A percentile compares a stretch with the other conserved stretches of the same genome.
phyloP scores from a whole-genome alignment of 129 eudicot species.

The Lactuca sativa region DNA sequence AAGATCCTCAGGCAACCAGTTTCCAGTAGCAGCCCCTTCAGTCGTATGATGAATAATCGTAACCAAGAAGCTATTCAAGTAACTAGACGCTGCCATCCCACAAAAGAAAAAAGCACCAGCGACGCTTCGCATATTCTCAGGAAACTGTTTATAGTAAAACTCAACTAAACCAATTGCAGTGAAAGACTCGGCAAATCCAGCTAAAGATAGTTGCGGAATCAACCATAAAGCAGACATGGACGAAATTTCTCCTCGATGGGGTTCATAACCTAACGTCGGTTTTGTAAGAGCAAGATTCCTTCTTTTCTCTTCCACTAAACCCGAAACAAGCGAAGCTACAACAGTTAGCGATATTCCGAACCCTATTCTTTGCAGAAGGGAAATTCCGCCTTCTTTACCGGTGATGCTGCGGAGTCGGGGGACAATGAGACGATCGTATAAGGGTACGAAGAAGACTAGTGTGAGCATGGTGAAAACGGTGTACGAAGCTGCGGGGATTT shows the following conservation, averaged over 20 bases:
- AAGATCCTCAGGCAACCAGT: slow-evolving; percentile 83
- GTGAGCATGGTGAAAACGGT: slow-evolving; percentile 61
- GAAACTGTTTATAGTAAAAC: slow-evolving; percentile 83
- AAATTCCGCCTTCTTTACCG: slow-evolving; percentile 58
- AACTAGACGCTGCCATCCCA: slow-evolving; percentile 58
- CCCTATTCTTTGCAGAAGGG: slow-evolving; percentile 75
- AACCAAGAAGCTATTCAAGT: slow-evolving; percentile 55
- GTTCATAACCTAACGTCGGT: slow-evolving; percentile 36
- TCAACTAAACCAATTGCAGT: slow-evolving; percentile 60
- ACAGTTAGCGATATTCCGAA: slow-evolving; percentile 51
- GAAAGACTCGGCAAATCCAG: slow-evolving; percentile 71
- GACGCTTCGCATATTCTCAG: slow-evolving; percentile 81
- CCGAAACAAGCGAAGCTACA: slow-evolving; percentile 44
- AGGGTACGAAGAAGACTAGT: slow-evolving; percentile 51
- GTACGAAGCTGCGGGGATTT: slow-evolving; percentile 78
- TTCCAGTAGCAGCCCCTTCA: slow-evolving; percentile 37
- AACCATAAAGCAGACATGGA: slow-evolving; percentile 74
- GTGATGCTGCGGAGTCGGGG: slow-evolving; percentile 55
- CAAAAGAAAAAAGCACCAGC: slow-evolving; percentile 67
- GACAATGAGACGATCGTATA: slow-evolving; percentile 68
- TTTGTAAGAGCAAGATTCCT: slow-evolving; percentile 39
- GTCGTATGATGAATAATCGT: slow-evolving; percentile 48
- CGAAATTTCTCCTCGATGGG: slow-evolving; percentile 41
- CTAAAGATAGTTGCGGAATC: slow-evolving; percentile 60
- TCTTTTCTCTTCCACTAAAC: slow-evolving; percentile 50